Base-by-base conservation (phyloP, 495 filamentous ascomycete genomes). In the Cercophora sp. region DNA sequence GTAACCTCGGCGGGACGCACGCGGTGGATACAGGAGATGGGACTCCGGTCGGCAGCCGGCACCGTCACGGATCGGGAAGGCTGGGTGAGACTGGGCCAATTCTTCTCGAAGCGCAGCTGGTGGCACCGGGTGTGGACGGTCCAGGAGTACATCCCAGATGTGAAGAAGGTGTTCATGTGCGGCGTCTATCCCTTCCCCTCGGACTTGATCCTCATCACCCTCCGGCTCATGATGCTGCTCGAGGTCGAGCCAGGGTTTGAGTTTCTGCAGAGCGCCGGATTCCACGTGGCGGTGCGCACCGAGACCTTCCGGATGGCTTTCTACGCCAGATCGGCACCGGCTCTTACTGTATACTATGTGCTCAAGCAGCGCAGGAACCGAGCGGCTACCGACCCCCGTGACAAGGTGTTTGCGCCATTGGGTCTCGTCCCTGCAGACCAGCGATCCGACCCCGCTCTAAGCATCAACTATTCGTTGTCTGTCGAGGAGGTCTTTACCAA, bases 11-110 rank as follows among this genome's bases (percentile, higher is more conserved):
- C 29, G 13, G 6, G 29, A 32, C 8, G 29, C 29, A 8, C 29
- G 29, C 29, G 8, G 29, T 32, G 29, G 29, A 13, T 32, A 8
- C 8, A 13, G 13, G 29, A 32, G 61, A 75, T n/a, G n/a, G n/a
- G n/a, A n/a, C n/a, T n/a, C n/a, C n/a, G n/a, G n/a, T n/a, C n/a
- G n/a, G n/a, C n/a, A n/a, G n/a, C n/a, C n/a, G n/a, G n/a, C 70
- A 1, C 85, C 84, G 54, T 89, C 86, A 6, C 86, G 82, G 15
- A 88, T 63, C 72, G 89, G 88, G 77, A 90, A 90, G 23, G 88
- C 19, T 34, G 29, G 45, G 20, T 5, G 6, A 43, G 20, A 23
- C n/a, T 75, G 0, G 86, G 85, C 1, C 79, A 81, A 66, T 32
- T 32, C 29, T 13, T 32, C 29, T 13, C 29, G 29, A 32, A 32